Evolutionary conservation across 192 early-diverging fungal species (phyloP).

Genomic region (Podila minutissima): DNA sequence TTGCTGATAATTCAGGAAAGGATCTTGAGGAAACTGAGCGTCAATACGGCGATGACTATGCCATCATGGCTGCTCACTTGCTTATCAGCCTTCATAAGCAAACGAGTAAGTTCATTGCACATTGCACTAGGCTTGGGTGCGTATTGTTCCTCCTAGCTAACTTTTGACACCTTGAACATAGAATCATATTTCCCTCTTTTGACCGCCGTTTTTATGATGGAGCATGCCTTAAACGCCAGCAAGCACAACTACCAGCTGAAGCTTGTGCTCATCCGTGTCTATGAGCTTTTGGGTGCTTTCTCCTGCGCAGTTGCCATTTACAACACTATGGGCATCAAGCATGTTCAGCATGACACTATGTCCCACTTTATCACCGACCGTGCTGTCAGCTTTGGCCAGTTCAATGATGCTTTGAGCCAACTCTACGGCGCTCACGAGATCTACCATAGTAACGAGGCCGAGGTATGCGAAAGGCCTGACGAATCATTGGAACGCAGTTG

Average conservation of each 20-base stretch:
- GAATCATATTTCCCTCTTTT: conserved; percentile 47
- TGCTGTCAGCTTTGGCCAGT: conserved; percentile 59
- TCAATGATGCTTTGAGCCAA: conserved; percentile 58
- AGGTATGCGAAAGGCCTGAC: conserved; percentile 54
- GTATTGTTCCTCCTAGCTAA: background rate
- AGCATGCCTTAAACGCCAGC: conserved; percentile 78
- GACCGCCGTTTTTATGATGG: conserved; percentile 73
- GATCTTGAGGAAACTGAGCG: conserved; percentile 74
- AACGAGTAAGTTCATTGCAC: conserved; percentile 26
- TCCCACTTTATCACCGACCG: conserved; percentile 77
- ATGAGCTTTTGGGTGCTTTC: conserved; percentile 75
- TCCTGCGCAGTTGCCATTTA: conserved; percentile 68
- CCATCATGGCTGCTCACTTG: conserved; percentile 68
- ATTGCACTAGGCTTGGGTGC: background rate
- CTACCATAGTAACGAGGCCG: conserved; percentile 79
- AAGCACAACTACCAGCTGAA: conserved; percentile 87
- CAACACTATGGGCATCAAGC: conserved; percentile 86
- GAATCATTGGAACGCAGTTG: background rate
- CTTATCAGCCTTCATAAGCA: conserved; percentile 65
- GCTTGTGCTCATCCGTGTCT: conserved; percentile 86
- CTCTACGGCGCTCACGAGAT: conserved; percentile 75
- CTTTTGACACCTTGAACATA: conserved; percentile 1
- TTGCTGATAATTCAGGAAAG: conserved; percentile 34
- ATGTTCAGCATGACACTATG: conserved; percentile 92
- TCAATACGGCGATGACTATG: conserved; percentile 84